Conservation (phyloP, 2,329 filamentous ascomycete species). For the Neonectria magnoliae region DNA sequence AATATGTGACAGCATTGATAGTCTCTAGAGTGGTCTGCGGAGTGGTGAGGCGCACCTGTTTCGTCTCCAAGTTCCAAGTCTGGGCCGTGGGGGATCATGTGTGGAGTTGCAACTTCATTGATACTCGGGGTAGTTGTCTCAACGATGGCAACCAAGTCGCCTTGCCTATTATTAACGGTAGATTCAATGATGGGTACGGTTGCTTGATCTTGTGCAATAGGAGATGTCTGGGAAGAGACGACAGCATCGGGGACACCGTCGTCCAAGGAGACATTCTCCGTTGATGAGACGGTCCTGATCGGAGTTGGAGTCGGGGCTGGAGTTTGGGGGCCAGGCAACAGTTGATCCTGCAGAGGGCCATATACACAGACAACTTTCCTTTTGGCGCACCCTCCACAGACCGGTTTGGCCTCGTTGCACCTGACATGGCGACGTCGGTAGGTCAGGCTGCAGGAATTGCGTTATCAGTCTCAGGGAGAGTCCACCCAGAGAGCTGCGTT, state of each 20-base stretch:
- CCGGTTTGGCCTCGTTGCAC: slow-evolving; percentile 24
- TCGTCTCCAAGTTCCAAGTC: neutral
- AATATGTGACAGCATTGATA: neutral
- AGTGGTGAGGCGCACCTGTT: neutral
- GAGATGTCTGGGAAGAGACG: no score
- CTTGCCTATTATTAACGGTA: neutral
- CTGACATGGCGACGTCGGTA: slow-evolving; percentile 27
- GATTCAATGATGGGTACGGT: neutral
- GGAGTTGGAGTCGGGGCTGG: neutral
- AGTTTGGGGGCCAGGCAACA: neutral
- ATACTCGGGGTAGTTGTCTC: neutral
- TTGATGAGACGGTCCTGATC: neutral
- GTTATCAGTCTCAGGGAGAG: neutral
- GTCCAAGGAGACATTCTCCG: no score
- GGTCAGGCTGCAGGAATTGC: slow-evolving; percentile 7
- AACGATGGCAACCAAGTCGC: neutral
- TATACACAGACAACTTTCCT: neutral
- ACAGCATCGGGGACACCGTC: neutral
- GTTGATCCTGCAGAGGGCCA: neutral
- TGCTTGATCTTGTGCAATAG: no score
- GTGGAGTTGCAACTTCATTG: neutral
- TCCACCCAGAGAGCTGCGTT: neutral
- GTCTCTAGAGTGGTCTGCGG: neutral
- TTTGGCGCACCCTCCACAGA: slow-evolving; percentile 28
- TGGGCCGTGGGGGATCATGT: neutral